phyloP scores from a whole-genome alignment of 2,329 filamentous ascomycete species.

The Fusarium subglutinans region DNA sequence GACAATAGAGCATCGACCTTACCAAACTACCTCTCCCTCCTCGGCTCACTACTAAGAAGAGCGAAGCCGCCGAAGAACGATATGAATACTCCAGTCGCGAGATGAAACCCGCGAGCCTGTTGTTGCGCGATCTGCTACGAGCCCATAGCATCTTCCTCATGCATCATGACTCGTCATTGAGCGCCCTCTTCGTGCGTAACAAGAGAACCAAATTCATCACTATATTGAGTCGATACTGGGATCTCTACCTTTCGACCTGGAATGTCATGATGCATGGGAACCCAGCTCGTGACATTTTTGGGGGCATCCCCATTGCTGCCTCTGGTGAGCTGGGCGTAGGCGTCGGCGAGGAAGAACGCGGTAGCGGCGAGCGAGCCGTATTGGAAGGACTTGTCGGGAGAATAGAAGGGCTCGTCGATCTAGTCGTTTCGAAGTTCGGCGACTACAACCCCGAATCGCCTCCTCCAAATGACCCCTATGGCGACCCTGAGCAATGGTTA shows the following conservation, averaged over 20 bases:
- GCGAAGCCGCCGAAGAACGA: constrained; percentile 53
- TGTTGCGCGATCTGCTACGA: constrained; percentile 82
- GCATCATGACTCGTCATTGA: constrained; percentile 82
- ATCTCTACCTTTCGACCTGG: constrained; percentile 75
- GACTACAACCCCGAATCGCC: constrained; percentile 46
- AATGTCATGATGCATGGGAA: constrained; percentile 91
- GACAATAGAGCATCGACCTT: constrained; percentile 69
- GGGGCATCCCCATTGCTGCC: constrained; percentile 86
- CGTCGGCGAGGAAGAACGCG: constrained; percentile 94
- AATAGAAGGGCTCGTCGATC: constrained; percentile 85
- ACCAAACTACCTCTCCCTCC: constrained; percentile 75
- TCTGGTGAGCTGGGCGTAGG: constrained; percentile 93
- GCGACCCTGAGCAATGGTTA: constrained; percentile 66
- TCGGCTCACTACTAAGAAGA: constrained; percentile 54
- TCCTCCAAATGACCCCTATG: constrained; percentile 36
- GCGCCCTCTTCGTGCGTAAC: constrained; percentile 71
- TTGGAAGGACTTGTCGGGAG: constrained; percentile 85
- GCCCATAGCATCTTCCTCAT: constrained; percentile 87
- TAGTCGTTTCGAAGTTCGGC: constrained; percentile 89
- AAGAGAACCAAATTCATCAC: constrained; percentile 75
- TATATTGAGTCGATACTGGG: constrained; percentile 84
- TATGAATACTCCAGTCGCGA: constrained; percentile 90
- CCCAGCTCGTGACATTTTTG: constrained; percentile 80
- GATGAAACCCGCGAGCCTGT: constrained; percentile 80
- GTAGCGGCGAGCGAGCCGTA: constrained; percentile 92